Base-by-base conservation (phyloP, 176 grass and related monocot genomes). In the Avena atlantica region DNA sequence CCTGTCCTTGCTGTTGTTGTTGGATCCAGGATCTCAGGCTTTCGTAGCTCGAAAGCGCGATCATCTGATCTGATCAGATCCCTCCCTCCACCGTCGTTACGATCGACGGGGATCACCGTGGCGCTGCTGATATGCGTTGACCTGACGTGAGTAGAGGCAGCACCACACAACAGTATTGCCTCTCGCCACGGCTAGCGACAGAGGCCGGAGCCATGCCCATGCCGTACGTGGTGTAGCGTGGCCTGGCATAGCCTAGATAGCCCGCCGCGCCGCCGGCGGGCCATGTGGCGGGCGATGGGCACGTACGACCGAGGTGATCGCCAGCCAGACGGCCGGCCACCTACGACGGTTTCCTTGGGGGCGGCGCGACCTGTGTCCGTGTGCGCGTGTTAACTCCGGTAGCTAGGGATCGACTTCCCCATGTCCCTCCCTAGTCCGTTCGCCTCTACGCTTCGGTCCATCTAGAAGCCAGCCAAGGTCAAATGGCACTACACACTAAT, bases 261-360 rank as follows among this genome's bases (percentile, higher is more conserved):
- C 17, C 9, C 58, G 69, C 70, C 57, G 44, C 1, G 78, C 37
- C 50, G 81, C 5, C 63, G 12, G 12, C 5, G 45, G 1, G 58
- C 37, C 82, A 74, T 80, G 87, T 53, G 75, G 74, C 20, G 1
- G 53, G 15, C 0, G 59, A 51, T 29, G 23, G 29, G 19, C 44
- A 71, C 44, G 51, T 29, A 58, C 14, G 36, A 44, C 19, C 23
- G 53, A 16, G 8, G 27, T 15, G 15, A 1, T 8, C 78, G 7
- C 16, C 15, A 8, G 6, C 52, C 9, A 12, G 27, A 64, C 64
- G 9, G 4, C 36, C 20, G 27, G 44, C 82, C 77, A 13, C 23
- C 63, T 52, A 76, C 14, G 79, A 83, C 89, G 55, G 84, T 83
- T 87, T 90, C 55, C 64, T 73, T 65, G 80, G 74, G 17, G 65